These are phyloP conservation scores for Thuidium tamariscinum DNA, from an alignment of 225 moss, liverwort and hornwort species.

Conservation along the genomic window DNA sequence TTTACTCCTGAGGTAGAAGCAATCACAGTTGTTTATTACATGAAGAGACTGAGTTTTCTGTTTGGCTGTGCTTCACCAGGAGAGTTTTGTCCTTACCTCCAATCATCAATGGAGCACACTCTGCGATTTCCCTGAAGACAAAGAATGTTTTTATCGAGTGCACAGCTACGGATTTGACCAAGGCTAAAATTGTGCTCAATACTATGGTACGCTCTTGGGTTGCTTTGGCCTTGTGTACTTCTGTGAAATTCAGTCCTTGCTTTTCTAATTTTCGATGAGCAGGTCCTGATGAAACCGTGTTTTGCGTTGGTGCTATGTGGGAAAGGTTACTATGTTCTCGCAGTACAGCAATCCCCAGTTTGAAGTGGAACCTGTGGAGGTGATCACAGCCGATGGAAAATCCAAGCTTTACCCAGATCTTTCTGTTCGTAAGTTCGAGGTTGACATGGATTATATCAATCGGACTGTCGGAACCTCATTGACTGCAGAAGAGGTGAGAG, in stretches of 20 bases:
- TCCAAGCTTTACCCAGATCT: constrained; percentile 66
- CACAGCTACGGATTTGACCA: constrained; percentile 91
- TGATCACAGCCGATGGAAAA: constrained; percentile 47
- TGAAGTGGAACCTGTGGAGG: constrained; percentile 88
- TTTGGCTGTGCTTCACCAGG: constrained; percentile 25
- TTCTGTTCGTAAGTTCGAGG: constrained; percentile 48
- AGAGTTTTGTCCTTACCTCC: constrained; percentile 84
- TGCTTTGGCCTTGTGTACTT: not conserved
- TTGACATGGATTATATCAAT: constrained; percentile 56
- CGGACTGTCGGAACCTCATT: constrained; percentile 45
- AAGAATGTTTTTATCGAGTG: constrained; percentile 90
- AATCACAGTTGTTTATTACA: not conserved
- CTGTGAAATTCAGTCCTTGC: not conserved
- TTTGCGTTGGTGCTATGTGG: not conserved
- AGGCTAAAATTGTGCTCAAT: constrained; percentile 94
- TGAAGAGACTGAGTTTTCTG: not conserved
- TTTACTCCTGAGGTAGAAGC: not conserved
- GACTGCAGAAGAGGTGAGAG: constrained; percentile 38
- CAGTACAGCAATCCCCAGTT: constrained; percentile 71
- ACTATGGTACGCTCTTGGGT: constrained; percentile 52
- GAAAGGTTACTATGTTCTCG: constrained; percentile 89
- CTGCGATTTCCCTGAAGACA: constrained; percentile 69
- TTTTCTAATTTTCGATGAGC: not conserved
- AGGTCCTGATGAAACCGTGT: not conserved
- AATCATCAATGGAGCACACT: constrained; percentile 87